These are phyloP conservation scores for Corchorus capsularis DNA, from an alignment of 345 rosid genomes.

Conservation along the genomic window DNA sequence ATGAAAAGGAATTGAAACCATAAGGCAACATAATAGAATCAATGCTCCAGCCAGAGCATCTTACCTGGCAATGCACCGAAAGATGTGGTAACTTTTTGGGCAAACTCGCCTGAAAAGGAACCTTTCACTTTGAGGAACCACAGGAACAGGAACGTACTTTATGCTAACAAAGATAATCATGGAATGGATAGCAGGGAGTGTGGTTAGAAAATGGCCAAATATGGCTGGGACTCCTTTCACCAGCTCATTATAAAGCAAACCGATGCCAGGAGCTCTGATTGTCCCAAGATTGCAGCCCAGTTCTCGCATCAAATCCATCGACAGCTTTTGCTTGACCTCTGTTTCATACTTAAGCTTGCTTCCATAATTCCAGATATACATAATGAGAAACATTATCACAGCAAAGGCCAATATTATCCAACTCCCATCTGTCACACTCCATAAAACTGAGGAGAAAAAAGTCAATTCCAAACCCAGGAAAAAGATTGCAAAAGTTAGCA, in stretches of 20 bases:
- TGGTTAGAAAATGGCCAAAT: constrained; percentile 94
- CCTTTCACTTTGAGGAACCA: constrained; percentile 94
- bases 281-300: constrained; percentile 95
- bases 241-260: constrained; percentile 91
- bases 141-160: constrained; percentile 93
- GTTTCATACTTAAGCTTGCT: constrained; percentile 97
- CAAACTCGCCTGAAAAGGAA: constrained; percentile 97
- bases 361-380: constrained; percentile 96
- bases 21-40: neutral
- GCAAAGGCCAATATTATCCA: constrained; percentile 94
- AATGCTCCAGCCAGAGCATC: constrained; percentile 14
- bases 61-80: constrained; percentile 98
- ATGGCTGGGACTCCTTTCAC: constrained; percentile 95
- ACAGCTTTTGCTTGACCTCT: constrained; percentile 91
- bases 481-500: constrained; percentile 59
- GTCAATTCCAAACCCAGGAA: constrained; percentile 84
- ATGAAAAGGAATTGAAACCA: neutral
- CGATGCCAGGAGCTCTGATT: constrained; percentile 96
- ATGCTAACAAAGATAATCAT: constrained; percentile 96
- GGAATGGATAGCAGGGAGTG: constrained; percentile 97
- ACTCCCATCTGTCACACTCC: constrained; percentile 86
- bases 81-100: constrained; percentile 84
- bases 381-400: constrained; percentile 78
- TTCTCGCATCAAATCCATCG: constrained; percentile 91
- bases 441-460: constrained; percentile 86